phyloP scores from a whole-genome alignment of 176 grass and related monocot genomes.

The Pontederia crassipes region DNA sequence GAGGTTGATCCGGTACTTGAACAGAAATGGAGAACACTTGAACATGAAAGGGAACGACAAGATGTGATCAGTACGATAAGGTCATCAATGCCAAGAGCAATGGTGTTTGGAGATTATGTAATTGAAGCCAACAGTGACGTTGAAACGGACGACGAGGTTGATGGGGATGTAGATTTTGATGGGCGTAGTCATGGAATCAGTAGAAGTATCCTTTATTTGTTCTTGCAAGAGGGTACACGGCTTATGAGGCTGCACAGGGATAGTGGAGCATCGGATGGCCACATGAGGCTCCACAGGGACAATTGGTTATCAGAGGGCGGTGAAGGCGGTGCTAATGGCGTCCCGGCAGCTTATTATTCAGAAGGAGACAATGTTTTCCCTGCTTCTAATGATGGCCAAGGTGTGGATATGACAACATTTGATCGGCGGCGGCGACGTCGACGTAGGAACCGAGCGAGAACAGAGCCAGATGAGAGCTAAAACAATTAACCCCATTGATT shows the following conservation, averaged over 20 bases:
- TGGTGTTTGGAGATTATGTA: conserved; percentile 84
- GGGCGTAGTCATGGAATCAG: conserved; percentile 20
- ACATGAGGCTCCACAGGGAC: conserved; percentile 46
- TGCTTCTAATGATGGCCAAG: conserved; percentile 18
- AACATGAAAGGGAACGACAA: conserved; percentile 79
- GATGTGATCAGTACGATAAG: conserved; percentile 88
- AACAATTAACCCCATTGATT: too few species aligned
- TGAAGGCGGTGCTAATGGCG: conserved; percentile 24
- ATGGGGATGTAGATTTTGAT: conserved; percentile 27
- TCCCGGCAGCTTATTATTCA: conserved; percentile 24
- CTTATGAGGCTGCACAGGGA: conserved; percentile 47
- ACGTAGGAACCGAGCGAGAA: conserved; percentile 57
- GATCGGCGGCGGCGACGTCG: conserved; percentile 37
- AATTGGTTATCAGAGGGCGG: conserved; percentile 23
- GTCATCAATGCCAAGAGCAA: conserved; percentile 62
- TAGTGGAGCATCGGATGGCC: conserved; percentile 19
- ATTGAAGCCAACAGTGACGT: conserved; percentile 34
- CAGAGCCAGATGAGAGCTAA: not conserved
- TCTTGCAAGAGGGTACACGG: conserved; percentile 69
- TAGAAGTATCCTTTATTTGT: conserved; percentile 61
- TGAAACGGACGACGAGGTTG: conserved; percentile 45
- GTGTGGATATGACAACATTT: conserved; percentile 21
- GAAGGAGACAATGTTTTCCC: conserved; percentile 37
- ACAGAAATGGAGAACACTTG: conserved; percentile 82
- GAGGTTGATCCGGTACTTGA: conserved; percentile 72